Evolutionary conservation across 2,329 filamentous ascomycete genomes (phyloP), one percentile per base, ranked within the genome.

Genomic region (Dactylellina haptotyla): DNA sequence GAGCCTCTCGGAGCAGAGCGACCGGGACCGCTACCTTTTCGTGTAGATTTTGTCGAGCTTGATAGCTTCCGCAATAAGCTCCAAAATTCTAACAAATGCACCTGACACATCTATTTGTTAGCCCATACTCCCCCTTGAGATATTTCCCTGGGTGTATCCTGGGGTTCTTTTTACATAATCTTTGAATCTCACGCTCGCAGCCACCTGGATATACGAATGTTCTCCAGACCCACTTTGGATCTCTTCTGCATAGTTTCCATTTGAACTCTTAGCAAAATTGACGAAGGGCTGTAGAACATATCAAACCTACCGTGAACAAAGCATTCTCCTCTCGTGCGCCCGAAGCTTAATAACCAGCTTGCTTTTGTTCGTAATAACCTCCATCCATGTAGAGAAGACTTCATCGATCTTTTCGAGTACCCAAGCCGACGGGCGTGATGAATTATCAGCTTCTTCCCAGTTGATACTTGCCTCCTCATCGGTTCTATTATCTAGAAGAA

Each of bases 341-440:
- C 54, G 54, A 10, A 73, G 50, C 41, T 51, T 73, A 3, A 73
- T 34, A 20, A 66, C 54, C 14, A 66, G n/a, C 39, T 57, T 54
- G 16, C 18, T 23, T 32, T 62, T 73, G 23, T 23, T 43, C 30
- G 43, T 58, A 23, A 73, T 66, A 2, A 73, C 61, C 23, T 66
- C 61, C 32, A 73, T 14, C 45, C 54, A 66, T 5, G 39, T 61
- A 2, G 34, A 28, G 48, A 73, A 73, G 1, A 73, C 48, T 14
- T 73, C 46, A 41, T 73, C 69, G n/a, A 73, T 73, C 54, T 61
- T 73, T 14, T 56, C 39, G 4, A 61, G 18, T 1, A 73, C 69
- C 46, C 56, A 73, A 0, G 54, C 39, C 1, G 69, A 57, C 14
- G 69, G 69, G 9, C 61, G 34, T 16, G 69, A 50, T 12, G 56